phyloP scores from a whole-genome alignment of 2,329 filamentous ascomycete species.

The Aspergillus sp. region DNA sequence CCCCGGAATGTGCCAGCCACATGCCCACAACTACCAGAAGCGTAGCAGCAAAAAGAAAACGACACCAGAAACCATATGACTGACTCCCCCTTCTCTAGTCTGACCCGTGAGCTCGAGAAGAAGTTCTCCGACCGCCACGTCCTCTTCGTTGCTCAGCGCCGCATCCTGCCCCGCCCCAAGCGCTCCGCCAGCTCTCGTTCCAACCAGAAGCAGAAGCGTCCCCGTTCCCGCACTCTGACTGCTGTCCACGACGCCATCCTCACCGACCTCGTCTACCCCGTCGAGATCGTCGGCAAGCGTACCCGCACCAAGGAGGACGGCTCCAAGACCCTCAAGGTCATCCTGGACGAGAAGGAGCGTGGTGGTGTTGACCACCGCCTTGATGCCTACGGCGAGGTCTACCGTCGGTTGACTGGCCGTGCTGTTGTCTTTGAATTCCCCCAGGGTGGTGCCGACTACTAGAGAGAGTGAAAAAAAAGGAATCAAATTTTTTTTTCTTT shows the following conservation, averaged over 20 bases:
- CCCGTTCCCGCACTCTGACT: constrained; percentile 94
- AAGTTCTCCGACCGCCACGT: constrained; percentile 99
- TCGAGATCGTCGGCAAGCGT: constrained; percentile 99
- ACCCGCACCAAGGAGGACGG: constrained; percentile 98
- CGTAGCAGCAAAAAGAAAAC: neutral
- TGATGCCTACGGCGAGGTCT: constrained; percentile 99
- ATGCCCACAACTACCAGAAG: neutral
- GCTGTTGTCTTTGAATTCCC: constrained; percentile 98
- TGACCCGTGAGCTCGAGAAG: constrained; percentile 99
- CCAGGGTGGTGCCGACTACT: constrained; percentile 80
- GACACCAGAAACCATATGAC: neutral
- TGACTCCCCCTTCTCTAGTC: constrained; percentile 54
- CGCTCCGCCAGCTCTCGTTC: constrained; percentile 95
- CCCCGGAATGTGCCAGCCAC: neutral
- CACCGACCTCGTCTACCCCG: constrained; percentile 96
- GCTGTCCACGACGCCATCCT: constrained; percentile 99
- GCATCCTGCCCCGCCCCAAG: constrained; percentile 98
- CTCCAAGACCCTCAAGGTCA: constrained; percentile 97
- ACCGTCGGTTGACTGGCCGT: constrained; percentile 96
- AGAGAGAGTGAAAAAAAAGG: constrained; percentile 47
- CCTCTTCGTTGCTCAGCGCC: constrained; percentile 97
- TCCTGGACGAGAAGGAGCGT: constrained; percentile 99
- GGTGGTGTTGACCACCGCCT: constrained; percentile 99
- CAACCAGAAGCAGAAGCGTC: constrained; percentile 97
- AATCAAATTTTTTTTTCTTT: constrained; percentile 24